phyloP scores from a whole-genome alignment of 768 basidiomycete genomes.

The Hygrocybe coccinea region DNA sequence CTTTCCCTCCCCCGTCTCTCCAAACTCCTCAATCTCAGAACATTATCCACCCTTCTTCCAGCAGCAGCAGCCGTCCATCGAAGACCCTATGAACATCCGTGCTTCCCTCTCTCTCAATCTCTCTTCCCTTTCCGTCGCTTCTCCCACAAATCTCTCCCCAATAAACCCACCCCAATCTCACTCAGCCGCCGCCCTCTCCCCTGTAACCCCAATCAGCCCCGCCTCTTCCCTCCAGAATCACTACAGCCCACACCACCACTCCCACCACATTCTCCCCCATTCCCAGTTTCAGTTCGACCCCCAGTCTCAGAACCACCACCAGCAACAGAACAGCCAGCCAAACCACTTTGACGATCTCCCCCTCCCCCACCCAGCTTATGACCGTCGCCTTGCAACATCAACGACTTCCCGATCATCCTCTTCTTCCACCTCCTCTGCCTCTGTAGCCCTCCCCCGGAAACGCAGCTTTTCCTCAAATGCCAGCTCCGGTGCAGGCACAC shows the following conservation, averaged over 20 bases:
- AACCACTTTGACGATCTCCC: constrained; percentile 27
- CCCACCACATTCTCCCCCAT: constrained; percentile 38
- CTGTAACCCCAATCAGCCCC: constrained; percentile 60
- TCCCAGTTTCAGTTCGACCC: constrained; percentile 50
- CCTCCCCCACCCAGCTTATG: constrained; percentile 17
- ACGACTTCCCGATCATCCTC: constrained; percentile 40
- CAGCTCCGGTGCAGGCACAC: constrained; percentile 25
- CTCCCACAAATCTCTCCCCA: constrained; percentile 62
- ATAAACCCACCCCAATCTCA: constrained; percentile 43
- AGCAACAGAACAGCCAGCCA: constrained; percentile 2
- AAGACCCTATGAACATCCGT: constrained; percentile 16
- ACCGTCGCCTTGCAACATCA: constrained; percentile 26
- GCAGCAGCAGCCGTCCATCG: background rate
- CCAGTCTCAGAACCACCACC: constrained; percentile 1
- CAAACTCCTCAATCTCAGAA: constrained; percentile 3
- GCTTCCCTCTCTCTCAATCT: constrained; percentile 59
- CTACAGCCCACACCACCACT: constrained; percentile 37
- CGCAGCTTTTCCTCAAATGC: constrained; percentile 54
- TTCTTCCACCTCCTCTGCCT: constrained; percentile 46
- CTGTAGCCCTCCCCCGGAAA: constrained; percentile 60
- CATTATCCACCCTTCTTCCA: constrained; percentile 8
- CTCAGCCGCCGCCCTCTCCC: constrained; percentile 38
- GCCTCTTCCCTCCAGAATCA: constrained; percentile 29
- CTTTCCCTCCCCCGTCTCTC: constrained; percentile 9
- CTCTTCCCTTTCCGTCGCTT: constrained; percentile 59